Base-by-base conservation (phyloP, 352 stramenopile species). In the Peronospora destructor region DNA sequence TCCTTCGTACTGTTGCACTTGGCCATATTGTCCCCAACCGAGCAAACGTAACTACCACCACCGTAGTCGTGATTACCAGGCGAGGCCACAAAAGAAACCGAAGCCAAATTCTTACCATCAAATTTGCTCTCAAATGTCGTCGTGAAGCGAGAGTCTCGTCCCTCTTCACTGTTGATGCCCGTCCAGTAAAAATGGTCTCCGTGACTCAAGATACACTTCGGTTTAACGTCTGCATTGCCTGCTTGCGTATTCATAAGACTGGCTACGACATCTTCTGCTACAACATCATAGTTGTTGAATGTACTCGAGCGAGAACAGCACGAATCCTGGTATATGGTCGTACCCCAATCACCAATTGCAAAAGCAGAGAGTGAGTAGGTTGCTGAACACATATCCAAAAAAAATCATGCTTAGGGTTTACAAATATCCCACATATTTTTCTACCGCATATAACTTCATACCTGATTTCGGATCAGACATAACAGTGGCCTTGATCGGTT, bases 181-280 rank as follows among this genome's bases (percentile, higher is more conserved):
- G 71, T 73, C 71, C 74, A 84, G 59, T 86, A 86, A 28, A 85
- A 86, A 56, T 81, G 84, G 46, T 86, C 75, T 39, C 71, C 76
- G 54, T 88, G 76, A 41, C 76, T 70, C 17, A 89, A 49, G 28
- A 89, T 64, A 14, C 61, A 64, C 45, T 82, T 76, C 2, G 77
- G 77, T 36, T 77, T 74, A 13, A 71, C 45, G 16, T 76, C 61
- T 3, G 64, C 48, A 8, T 56, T 45, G 2, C 53, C 63, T 1
- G 68, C 73, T 23, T 76, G 69, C 17, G 71, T 72, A 58, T 75
- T 71, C 78, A 89, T 89, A 21, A 89, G 48, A 17, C 46, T 55
- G n/a, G 68, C 71, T 8, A 87, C 76, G 6, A 79, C 68, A 45
- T 83, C 75, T 45, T 89, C 73, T 4, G 77, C 75, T 19, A 80